A percentile compares a stretch with the other conserved stretches of the same genome.
These are phyloP conservation scores for Cicer pinnatifidum DNA, from an alignment of 306 rosid species.

Conservation along the genomic window DNA sequence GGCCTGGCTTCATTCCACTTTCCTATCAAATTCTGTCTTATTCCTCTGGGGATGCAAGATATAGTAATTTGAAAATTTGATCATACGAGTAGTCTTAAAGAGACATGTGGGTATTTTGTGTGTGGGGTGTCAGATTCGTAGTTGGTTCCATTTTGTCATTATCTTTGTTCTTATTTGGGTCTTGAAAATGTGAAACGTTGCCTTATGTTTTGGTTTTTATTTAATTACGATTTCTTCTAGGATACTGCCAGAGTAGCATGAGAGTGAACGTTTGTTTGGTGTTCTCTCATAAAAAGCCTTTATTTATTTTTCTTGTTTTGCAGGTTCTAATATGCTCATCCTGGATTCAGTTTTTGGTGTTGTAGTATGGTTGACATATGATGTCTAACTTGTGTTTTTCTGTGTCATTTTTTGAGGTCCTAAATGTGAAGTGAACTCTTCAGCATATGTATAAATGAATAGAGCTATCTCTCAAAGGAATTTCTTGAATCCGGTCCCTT, in stretches of 20 bases:
- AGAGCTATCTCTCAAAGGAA: background rate
- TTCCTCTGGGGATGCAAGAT: conserved; percentile 19
- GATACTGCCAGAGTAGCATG: conserved; percentile 4
- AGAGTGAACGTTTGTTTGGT: conserved; percentile 1
- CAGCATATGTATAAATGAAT: conserved; percentile 26
- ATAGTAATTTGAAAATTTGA: background rate
- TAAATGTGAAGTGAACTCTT: conserved; percentile 29
- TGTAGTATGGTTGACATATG: background rate
- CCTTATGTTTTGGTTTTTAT: background rate
- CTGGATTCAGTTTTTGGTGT: conserved; percentile 33
- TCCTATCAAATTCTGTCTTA: conserved; percentile 4
- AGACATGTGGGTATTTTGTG: conserved; percentile 35
- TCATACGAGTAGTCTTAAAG: background rate
- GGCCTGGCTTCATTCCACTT: conserved; percentile 32
- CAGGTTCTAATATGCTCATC: conserved; percentile 35
- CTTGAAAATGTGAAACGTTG: conserved; percentile 2
- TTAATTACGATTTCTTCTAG: conserved; percentile 23
- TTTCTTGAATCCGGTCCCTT: background rate
- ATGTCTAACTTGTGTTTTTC: conserved; percentile 14
- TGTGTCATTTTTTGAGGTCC: conserved; percentile 10
- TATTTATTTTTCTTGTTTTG: background rate
- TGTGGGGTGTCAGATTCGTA: conserved; percentile 30
- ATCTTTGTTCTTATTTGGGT: conserved; percentile 2
- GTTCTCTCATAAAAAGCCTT: conserved; percentile 19
- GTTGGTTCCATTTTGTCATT: conserved; percentile 38